Evolutionary conservation across 768 basidiomycete genomes (phyloP).

Genomic region (Lanmaoa rubissima): DNA sequence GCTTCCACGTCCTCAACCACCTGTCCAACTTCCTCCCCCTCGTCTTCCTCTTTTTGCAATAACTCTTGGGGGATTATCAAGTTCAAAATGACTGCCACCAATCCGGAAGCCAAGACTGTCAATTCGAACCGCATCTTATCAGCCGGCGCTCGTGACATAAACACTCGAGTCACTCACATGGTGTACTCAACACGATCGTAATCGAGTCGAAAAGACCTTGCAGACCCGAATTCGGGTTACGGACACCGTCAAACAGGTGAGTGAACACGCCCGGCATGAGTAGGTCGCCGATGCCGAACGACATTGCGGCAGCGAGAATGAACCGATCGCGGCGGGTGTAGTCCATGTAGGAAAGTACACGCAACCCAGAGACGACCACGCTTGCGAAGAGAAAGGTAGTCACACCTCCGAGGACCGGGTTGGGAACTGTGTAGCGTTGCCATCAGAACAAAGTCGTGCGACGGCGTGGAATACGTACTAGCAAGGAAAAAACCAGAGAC

Average conservation of each 20-base stretch:
- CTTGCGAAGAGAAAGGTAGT: slow-evolving; percentile 85
- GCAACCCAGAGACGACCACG: slow-evolving; percentile 67
- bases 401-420: slow-evolving; percentile 79
- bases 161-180: slow-evolving; percentile 52
- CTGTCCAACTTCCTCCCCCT: slow-evolving; percentile 16
- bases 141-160: not conserved
- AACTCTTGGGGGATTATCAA: slow-evolving; percentile 47
- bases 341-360: slow-evolving; percentile 58
- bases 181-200: slow-evolving; percentile 76
- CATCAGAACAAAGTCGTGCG: not conserved
- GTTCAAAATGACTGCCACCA: slow-evolving; percentile 60
- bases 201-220: slow-evolving; percentile 74
- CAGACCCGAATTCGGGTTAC: slow-evolving; percentile 50
- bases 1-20: slow-evolving; percentile 27
- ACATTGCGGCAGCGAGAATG: slow-evolving; percentile 64
- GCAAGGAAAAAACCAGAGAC: slow-evolving; percentile 81
- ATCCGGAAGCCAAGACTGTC: slow-evolving; percentile 54
- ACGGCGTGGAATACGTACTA: slow-evolving; percentile 37
- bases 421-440: slow-evolving; percentile 49
- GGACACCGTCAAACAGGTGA: slow-evolving; percentile 66
- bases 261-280: slow-evolving; percentile 64
- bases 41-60: slow-evolving; percentile 22
- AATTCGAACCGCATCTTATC: not conserved
- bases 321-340: slow-evolving; percentile 69
- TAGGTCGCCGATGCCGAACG: slow-evolving; percentile 70